phyloP scores from a whole-genome alignment of 1,284 basidiomycete species.

The Tranzscheliella williamsii region DNA sequence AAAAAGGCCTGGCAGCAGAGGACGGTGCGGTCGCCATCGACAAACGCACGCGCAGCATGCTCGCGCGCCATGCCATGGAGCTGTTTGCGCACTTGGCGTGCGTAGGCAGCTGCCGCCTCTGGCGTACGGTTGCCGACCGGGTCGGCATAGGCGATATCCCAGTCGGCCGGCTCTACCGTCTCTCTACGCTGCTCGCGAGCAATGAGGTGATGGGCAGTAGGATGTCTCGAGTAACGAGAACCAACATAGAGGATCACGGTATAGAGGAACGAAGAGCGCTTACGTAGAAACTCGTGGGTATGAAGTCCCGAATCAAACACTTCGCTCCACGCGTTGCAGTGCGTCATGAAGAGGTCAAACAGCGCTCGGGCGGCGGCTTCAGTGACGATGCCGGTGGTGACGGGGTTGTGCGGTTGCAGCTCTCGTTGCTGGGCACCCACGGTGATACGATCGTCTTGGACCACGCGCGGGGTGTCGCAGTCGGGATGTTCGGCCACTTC shows the following conservation, averaged over 20 bases:
- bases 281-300: conserved; percentile 41
- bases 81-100: conserved; percentile 18
- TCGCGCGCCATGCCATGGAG: conserved; percentile 29
- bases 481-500: conserved; percentile 31
- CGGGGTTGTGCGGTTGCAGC: conserved; percentile 24
- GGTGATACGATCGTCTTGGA: conserved; percentile 22
- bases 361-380: conserved; percentile 33
- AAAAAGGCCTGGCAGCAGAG: conserved; percentile 38
- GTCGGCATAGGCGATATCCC: conserved; percentile 28
- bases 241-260: conserved; percentile 37
- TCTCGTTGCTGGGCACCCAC: conserved; percentile 15
- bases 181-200: conserved; percentile 20
- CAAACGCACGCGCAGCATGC: conserved; percentile 36
- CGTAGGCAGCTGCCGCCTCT: conserved; percentile 23
- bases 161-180: conserved; percentile 6
- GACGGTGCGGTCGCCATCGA: conserved; percentile 38
- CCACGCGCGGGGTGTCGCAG: conserved; percentile 20
- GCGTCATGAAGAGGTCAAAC: conserved; percentile 32
- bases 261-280: conserved; percentile 40
- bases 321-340: conserved; percentile 30
- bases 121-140: conserved; percentile 7
- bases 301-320: conserved; percentile 29
- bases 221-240: conserved; percentile 12
- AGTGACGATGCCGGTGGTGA: conserved; percentile 27
- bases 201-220: conserved; percentile 29